phyloP scores from a whole-genome alignment of 805 yeast genomes.

The Monosporozyma solicola region DNA sequence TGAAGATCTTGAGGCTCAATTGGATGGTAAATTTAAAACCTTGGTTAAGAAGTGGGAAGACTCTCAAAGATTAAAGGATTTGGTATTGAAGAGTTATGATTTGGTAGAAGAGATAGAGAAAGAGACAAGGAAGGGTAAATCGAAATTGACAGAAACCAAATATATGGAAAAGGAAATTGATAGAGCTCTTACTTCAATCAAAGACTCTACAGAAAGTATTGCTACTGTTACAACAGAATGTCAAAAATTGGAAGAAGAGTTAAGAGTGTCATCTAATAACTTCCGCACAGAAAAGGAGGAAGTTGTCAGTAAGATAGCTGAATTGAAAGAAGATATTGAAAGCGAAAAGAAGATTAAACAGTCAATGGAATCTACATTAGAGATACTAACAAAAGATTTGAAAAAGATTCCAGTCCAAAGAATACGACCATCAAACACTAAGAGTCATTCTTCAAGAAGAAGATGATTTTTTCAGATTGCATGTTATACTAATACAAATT shows the following conservation, averaged over 20 bases:
- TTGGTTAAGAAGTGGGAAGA: neutral
- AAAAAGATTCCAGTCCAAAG: constrained; percentile 20
- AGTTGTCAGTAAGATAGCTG: constrained; percentile 3
- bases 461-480: neutral
- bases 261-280: constrained; percentile 9
- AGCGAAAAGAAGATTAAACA: constrained; percentile 7
- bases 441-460: constrained; percentile 5
- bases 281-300: constrained; percentile 5
- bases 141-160: constrained; percentile 47
- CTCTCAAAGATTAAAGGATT: constrained; percentile 9
- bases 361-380: constrained; percentile 12
- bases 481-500: neutral
- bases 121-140: constrained; percentile 36
- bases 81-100: constrained; percentile 30
- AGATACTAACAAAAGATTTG: constrained; percentile 12
- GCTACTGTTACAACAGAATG: constrained; percentile 9
- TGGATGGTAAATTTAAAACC: neutral
- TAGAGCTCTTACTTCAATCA: constrained; percentile 42
- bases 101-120: constrained; percentile 39
- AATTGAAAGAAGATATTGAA: constrained; percentile 9
- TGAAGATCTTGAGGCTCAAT: constrained; percentile 17
- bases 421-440: constrained; percentile 13
- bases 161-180: constrained; percentile 55
- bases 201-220: constrained; percentile 35
- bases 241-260: constrained; percentile 8